Evolutionary conservation across 169 alveolate species (phyloP), one percentile per base, ranked within the genome.

Genomic region (Plasmodium cynomolgi): DNA sequence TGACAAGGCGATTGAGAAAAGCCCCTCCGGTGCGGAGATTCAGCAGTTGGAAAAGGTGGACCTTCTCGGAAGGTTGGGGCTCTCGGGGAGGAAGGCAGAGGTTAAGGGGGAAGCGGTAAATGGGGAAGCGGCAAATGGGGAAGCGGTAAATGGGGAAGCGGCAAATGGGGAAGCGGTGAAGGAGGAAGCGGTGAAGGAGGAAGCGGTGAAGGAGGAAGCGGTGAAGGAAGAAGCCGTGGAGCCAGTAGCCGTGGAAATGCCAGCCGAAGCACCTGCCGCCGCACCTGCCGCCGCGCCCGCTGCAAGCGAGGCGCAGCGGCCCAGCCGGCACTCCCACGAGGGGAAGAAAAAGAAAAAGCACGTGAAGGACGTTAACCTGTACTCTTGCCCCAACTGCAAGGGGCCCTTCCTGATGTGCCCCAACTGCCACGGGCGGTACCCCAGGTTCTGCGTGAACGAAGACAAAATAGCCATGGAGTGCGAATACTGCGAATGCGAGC

Each of bases 321-420:
- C 17, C n/a, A 11, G 81, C 73, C 72, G 84, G 6, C 93, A 92
- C 39, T 0, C 85, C 95, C 56, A 95, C 58, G 77, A 94, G 92
- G 80, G 72, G 88, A 58, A 74, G 83, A 86, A 91, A 47, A 75
- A 93, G 92, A 82, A 83, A 37, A 83, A 83, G 26, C 92, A 92
- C 83, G 95, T 72, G 62, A 88, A 84, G 39, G 92, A 84, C 85
- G 37, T 26, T 17, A 95, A 95, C 73, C 50, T 95, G 34, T 93
- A 94, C 68, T 95, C 97, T 15, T 96, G 98, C 62, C 98, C 98
- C n/a, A 95, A 93, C 92, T 96, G 98, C 75, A 92, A 92, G 20
- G 94, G 97, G 13, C 96, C 98, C 23, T 95, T 94, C 81, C 94
- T 96, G 79, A 96, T 96, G 96, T 97, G 98, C 85, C 97, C 98